Percentiles rank a stretch among this genome's conserved stretches.
Conservation (phyloP, 495 filamentous ascomycete species). For the Annulohypoxylon moriforme region DNA sequence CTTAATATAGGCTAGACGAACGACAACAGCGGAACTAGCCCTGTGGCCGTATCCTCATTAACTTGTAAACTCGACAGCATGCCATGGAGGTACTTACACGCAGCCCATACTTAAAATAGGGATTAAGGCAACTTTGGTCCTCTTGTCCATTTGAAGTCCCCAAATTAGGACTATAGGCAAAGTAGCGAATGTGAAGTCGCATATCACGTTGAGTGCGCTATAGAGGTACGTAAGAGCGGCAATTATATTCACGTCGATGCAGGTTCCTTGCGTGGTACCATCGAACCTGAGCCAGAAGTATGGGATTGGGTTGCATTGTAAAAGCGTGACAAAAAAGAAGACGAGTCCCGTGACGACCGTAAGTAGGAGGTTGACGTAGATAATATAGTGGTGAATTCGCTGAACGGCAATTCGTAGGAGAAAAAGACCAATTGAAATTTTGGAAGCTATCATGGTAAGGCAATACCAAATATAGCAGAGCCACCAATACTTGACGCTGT, state of each 20-base stretch:
- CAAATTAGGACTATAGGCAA: not conserved
- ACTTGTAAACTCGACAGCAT: not conserved
- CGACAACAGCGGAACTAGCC: conserved; percentile 5
- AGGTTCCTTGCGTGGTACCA: not conserved
- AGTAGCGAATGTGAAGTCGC: conserved; percentile 4
- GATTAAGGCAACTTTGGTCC: not conserved
- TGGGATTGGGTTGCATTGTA: not conserved
- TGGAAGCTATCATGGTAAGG: conserved; percentile 1
- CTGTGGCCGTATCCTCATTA: not conserved
- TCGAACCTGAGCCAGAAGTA: conserved; percentile 5
- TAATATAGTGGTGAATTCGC: conserved; percentile 9
- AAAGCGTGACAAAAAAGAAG: conserved; percentile 5
- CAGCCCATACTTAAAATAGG: conserved; percentile 2
- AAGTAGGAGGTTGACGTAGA: not conserved
- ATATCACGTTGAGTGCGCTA: conserved; percentile 8
- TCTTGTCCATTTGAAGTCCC: conserved; percentile 8
- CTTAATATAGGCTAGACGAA: conserved; percentile 6
- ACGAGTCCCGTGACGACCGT: not conserved
- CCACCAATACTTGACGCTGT: not conserved
- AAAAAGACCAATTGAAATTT: conserved; percentile 1
- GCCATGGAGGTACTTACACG: not conserved
- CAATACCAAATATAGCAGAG: conserved; percentile 4
- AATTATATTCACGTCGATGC: not conserved
- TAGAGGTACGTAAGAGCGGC: conserved; percentile 3
- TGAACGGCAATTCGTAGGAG: conserved; percentile 2